phyloP scores from a whole-genome alignment of 2,329 filamentous ascomycete genomes.

The Leptoxyphium fumago region DNA sequence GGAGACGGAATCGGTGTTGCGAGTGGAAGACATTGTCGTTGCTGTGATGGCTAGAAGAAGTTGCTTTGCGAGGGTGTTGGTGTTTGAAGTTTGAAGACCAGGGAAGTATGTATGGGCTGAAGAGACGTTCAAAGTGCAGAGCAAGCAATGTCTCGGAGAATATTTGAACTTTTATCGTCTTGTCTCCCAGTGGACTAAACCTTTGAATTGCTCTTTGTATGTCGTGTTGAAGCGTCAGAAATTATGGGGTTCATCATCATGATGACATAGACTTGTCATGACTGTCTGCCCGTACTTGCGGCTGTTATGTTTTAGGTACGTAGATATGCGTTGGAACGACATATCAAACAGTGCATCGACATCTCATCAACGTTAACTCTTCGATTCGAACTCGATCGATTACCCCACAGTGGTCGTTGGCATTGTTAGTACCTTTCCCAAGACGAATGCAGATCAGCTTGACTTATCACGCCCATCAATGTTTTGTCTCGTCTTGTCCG shows the following conservation, averaged over 20 bases:
- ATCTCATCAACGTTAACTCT: not conserved
- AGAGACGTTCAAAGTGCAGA: not conserved
- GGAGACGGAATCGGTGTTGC: slow-evolving; percentile 34
- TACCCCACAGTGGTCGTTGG: not conserved
- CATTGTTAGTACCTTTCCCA: slow-evolving; percentile 1
- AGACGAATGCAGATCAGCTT: too few relatives aligned
- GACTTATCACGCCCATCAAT: too few relatives aligned
- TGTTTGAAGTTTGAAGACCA: not conserved
- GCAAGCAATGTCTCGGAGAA: not conserved
- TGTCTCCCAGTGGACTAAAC: not conserved
- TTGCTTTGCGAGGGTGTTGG: not conserved
- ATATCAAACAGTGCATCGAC: not conserved
- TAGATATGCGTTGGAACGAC: not conserved
- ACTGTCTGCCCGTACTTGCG: too few relatives aligned
- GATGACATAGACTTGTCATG: not conserved
- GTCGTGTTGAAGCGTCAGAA: not conserved
- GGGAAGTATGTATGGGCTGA: not conserved
- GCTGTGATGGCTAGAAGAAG: not conserved
- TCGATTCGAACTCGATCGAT: not conserved
- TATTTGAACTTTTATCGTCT: not conserved
- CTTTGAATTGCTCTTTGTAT: not conserved
- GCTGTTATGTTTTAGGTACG: not conserved
- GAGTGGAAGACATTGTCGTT: slow-evolving; percentile 27
- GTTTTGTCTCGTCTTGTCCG: too few relatives aligned
- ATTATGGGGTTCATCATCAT: not conserved